Conservation (phyloP, 75 land plant genomes). For the Pinus taeda region DNA sequence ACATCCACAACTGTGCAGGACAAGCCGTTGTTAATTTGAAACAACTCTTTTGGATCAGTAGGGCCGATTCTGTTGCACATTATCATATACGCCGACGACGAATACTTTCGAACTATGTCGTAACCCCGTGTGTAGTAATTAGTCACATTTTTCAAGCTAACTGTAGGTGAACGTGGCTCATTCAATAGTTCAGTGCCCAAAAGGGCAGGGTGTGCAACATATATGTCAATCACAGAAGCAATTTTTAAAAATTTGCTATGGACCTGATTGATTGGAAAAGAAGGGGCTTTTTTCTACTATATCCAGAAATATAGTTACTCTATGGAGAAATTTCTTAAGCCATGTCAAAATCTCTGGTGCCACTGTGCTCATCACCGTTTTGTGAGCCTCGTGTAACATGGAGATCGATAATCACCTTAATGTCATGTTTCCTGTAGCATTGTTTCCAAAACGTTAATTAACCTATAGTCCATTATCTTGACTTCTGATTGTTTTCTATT, state of each 20-base stretch:
- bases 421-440: conserved; percentile 32
- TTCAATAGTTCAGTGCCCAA: conserved; percentile 37
- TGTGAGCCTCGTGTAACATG: conserved; percentile 46
- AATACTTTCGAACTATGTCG: conserved; percentile 31
- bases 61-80: conserved; percentile 47
- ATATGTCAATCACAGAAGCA: conserved; percentile 6
- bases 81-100: conserved; percentile 43
- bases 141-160: conserved; percentile 15
- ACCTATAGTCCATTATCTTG: no score
- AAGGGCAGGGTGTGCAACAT: conserved; percentile 15
- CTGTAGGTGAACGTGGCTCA: conserved; percentile 20
- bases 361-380: conserved; percentile 39
- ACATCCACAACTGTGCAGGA: conserved; percentile 47
- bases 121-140: conserved; percentile 26
- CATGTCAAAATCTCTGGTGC: conserved; percentile 10
- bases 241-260: not conserved
- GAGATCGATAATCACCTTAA: conserved; percentile 66
- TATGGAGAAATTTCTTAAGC: no score
- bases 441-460: not conserved
- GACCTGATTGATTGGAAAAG: not conserved
- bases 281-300: not conserved
- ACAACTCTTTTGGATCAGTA: conserved; percentile 37
- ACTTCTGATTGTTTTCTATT: no score
- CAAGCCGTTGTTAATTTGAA: conserved; percentile 31
- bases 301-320: not conserved